phyloP scores from a whole-genome alignment of 164 flowering plant species.

The Amborella trichopoda region DNA sequence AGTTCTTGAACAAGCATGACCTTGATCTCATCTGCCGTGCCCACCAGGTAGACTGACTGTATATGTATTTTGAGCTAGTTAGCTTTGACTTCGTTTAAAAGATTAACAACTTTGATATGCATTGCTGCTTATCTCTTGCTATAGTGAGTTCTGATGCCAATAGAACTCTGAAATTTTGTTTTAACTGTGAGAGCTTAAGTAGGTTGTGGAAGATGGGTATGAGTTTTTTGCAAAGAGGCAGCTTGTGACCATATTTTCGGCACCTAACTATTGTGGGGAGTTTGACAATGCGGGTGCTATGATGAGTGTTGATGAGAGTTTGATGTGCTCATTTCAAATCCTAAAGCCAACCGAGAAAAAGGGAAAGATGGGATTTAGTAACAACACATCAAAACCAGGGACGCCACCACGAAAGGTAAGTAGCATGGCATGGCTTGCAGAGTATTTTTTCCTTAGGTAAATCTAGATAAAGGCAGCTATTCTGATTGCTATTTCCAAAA shows the following conservation, averaged over 20 bases:
- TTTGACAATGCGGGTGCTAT: conserved; percentile 57
- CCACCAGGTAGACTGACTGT: conserved; percentile 44
- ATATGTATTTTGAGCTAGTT: not conserved
- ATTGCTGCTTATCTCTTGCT: not conserved
- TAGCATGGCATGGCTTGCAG: too few relatives aligned
- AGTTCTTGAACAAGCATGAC: conserved; percentile 47
- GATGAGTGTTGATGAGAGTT: conserved; percentile 45
- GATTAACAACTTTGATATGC: too few relatives aligned
- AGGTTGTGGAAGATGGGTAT: conserved; percentile 64
- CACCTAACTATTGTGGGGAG: conserved; percentile 51
- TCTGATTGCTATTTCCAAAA: too few relatives aligned
- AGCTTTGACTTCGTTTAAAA: too few relatives aligned
- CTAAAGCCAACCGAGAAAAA: conserved; percentile 41
- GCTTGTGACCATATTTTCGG: conserved; percentile 44
- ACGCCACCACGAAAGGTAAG: conserved; percentile 47
- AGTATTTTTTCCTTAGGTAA: too few relatives aligned
- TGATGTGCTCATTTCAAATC: conserved; percentile 50
- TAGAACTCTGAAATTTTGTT: too few relatives aligned
- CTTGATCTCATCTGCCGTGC: conserved; percentile 59
- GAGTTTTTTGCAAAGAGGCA: conserved; percentile 49
- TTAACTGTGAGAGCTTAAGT: too few relatives aligned
- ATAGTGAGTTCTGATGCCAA: too few relatives aligned
- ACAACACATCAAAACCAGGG: conserved; percentile 27
- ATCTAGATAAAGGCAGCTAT: too few relatives aligned
- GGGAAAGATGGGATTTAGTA: conserved; percentile 28